phyloP scores from a whole-genome alignment of 352 stramenopile genomes.

The Pythium apleroticum region DNA sequence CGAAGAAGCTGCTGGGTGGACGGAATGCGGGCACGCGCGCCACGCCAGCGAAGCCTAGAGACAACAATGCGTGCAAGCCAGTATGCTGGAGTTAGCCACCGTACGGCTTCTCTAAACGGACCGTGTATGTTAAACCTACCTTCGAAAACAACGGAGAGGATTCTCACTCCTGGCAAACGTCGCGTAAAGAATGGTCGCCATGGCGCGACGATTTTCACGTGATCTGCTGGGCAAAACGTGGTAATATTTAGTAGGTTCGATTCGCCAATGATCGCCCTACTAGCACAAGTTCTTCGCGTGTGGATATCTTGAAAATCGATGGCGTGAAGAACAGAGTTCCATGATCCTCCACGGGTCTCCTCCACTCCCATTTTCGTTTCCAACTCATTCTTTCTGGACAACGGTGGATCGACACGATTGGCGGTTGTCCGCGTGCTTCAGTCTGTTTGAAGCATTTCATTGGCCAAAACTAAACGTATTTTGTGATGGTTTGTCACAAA shows the following conservation, averaged over 20 bases:
- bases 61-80: neutral
- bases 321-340: neutral
- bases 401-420: neutral
- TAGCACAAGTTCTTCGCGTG: neutral
- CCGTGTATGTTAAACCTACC: too few species aligned
- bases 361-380: constrained; percentile 4
- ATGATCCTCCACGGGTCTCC: neutral
- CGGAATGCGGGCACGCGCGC: too few species aligned
- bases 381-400: neutral
- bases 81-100: too few species aligned
- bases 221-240: neutral
- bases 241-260: neutral
- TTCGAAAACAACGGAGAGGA: neutral
- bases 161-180: neutral
- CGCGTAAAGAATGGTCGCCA: neutral
- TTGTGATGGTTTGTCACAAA: neutral
- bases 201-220: neutral
- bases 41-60: neutral
- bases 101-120: too few species aligned
- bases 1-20: neutral
- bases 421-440: neutral
- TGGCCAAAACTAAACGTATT: neutral
- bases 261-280: neutral
- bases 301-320: too few species aligned
- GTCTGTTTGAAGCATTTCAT: neutral